Evolutionary conservation across 371 early-diverging fungal species (phyloP).

Genomic region (Rhizopus sp.): DNA sequence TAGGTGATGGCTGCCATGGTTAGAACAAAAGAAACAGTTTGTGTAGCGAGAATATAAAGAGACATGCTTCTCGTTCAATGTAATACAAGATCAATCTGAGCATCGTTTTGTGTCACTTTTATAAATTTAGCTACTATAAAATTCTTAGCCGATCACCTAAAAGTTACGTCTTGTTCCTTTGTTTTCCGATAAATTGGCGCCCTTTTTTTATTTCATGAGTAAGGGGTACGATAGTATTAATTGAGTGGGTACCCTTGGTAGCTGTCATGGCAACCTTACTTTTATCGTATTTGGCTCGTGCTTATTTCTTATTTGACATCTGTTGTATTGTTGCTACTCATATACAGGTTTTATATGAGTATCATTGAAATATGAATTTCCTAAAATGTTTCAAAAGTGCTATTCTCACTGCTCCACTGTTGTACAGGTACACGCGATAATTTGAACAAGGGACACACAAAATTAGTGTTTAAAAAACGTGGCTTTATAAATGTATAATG

Average conservation of each 20-base stretch:
- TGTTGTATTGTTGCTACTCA: no score
- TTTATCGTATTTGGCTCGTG: no score
- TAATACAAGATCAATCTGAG: slow-evolving; percentile 21
- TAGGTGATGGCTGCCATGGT: no score
- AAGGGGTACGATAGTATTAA: no score
- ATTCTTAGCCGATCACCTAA: slow-evolving; percentile 11
- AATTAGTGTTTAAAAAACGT: slow-evolving; percentile 28
- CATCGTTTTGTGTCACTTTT: slow-evolving; percentile 12
- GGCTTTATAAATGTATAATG: slow-evolving; percentile 14
- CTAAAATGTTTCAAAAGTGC: not conserved
- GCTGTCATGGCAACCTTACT: no score
- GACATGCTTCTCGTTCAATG: slow-evolving; percentile 1
- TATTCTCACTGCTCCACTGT: slow-evolving; percentile 8
- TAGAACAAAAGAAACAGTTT: no score
- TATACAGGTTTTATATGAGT: slow-evolving; percentile 12
- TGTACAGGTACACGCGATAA: slow-evolving; percentile 25
- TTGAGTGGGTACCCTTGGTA: no score
- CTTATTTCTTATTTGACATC: no score
- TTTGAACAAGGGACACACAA: slow-evolving; percentile 13
- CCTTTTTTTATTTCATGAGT: no score
- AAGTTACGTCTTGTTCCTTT: not conserved
- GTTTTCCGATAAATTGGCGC: not conserved
- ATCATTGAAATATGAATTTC: not conserved
- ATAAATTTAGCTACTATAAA: slow-evolving; percentile 13
- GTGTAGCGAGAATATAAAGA: no score